Base-by-base conservation (phyloP, 1,139 yeast species). In the Yamadazyma membranifaciens region DNA sequence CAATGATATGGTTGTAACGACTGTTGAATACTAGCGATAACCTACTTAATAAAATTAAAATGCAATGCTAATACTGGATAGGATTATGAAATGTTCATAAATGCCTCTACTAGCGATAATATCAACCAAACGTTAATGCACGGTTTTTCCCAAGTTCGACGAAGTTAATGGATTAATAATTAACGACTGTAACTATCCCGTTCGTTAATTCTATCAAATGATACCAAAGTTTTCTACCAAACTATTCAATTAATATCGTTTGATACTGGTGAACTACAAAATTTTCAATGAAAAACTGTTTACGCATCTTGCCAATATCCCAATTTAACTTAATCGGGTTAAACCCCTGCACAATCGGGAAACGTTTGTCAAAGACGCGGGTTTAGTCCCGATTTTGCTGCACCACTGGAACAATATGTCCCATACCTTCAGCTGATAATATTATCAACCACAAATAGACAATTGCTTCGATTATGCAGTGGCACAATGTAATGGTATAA, bases 301-400 rank as follows among this genome's bases (percentile, higher is more conserved):
- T 25, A 26, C 32, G 37, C 37, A 34, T 34, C 37, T 26, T 17
- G 6, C 27, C 24, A 20, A 7, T 20, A 5, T 20, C 7, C 20
- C 22, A 35, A 43, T 43, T 40, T 43, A 37, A 34, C 46, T 39
- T n/a, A 12, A 29, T 34, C 35, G 34, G 46, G 46, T 28, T 29
- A 43, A 28, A 43, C 31, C 26, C 28, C 44, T 15, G 17, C 35
- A 38, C 10, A 33, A 28, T 40, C 41, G 31, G 43, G 43, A 40
- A 10, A 9, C 12, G 28, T 26, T 7, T 34, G 36, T 25, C 29
- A n/a, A 6, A 25, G 17, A 33, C 28, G 16, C 30, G 36, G 29
- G 36, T n/a, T 14, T 26, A 3, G 31, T 28, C 31, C 31, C 11
- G 15, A 12, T 28, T 28, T 11, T 28, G 31, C 24, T 20, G 24